Conservation (phyloP, 2,329 filamentous ascomycete species). For the Paraphoma sp. region DNA sequence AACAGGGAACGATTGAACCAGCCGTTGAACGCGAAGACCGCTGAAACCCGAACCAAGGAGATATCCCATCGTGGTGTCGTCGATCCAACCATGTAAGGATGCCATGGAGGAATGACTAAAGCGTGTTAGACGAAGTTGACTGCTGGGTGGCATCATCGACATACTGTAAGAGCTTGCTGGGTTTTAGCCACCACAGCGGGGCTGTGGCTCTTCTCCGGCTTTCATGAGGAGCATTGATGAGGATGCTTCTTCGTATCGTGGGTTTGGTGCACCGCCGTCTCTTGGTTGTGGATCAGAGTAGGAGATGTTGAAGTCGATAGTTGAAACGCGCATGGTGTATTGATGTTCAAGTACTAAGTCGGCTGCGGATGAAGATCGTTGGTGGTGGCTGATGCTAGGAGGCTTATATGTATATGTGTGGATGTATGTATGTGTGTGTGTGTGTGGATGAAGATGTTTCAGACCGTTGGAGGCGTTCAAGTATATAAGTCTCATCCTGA, state of each 20-base stretch:
- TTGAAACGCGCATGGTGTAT: slow-evolving; percentile 25
- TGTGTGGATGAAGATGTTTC: slow-evolving; percentile 7
- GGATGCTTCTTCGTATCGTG: slow-evolving; percentile 18
- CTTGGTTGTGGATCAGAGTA: slow-evolving; percentile 33
- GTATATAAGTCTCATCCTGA: slow-evolving; percentile 26
- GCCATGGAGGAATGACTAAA: not conserved
- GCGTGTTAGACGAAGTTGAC: not conserved
- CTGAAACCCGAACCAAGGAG: not conserved
- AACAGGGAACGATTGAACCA: not conserved
- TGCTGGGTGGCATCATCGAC: not conserved
- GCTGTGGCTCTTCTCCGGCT: slow-evolving; percentile 26
- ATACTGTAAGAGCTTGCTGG: not conserved
- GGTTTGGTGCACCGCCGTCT: slow-evolving; percentile 42
- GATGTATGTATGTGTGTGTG: slow-evolving; percentile 5
- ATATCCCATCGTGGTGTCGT: not conserved
- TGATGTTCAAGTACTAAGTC: slow-evolving; percentile 15
- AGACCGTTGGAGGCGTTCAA: slow-evolving; percentile 4
- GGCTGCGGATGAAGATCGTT: slow-evolving; percentile 4
- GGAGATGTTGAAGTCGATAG: slow-evolving; percentile 13
- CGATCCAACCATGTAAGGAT: not conserved
- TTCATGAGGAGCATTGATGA: slow-evolving; percentile 23
- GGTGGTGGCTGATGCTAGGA: not conserved
- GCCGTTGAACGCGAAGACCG: not conserved
- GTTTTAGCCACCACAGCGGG: slow-evolving; percentile 41
- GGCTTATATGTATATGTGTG: not conserved